Percentiles rank a stretch among this genome's conserved stretches.
Conservation (phyloP, 2,329 filamentous ascomycete species). For the Colletotrichum filicis region DNA sequence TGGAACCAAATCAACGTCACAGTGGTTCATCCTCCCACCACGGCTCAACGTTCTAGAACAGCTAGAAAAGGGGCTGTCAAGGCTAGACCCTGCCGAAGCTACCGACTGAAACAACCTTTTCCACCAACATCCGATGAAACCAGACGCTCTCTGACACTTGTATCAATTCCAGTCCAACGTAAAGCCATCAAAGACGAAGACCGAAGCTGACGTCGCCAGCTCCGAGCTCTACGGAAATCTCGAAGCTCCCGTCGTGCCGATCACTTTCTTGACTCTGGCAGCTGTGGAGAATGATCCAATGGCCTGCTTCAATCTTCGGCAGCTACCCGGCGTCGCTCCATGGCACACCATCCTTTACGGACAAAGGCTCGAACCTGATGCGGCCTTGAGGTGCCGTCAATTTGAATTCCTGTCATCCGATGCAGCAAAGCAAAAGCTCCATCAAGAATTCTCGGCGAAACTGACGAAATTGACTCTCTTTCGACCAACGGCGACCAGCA, state of each 20-base stretch:
- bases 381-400: not conserved
- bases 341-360: not conserved
- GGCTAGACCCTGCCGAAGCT: not conserved
- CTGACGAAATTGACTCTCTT: not conserved
- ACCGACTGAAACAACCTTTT: conserved; percentile 16
- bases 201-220: not conserved
- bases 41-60: not conserved
- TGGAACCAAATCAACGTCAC: not conserved
- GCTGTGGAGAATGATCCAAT: not conserved
- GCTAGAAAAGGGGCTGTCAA: not conserved
- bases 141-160: conserved; percentile 6
- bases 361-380: not conserved
- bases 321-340: not conserved
- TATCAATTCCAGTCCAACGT: not conserved
- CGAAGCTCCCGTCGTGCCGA: not conserved
- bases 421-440: not conserved
- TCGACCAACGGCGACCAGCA: not conserved
- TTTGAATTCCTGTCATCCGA: not conserved
- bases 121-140: conserved; percentile 23
- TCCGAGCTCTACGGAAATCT: not conserved
- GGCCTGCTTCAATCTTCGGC: not conserved
- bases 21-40: not conserved
- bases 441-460: not conserved
- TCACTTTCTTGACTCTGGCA: not conserved
- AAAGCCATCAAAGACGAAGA: not conserved